These are phyloP conservation scores for Saxophila tyrrhenica DNA, from an alignment of 495 filamentous ascomycete species.

Conservation along the genomic window DNA sequence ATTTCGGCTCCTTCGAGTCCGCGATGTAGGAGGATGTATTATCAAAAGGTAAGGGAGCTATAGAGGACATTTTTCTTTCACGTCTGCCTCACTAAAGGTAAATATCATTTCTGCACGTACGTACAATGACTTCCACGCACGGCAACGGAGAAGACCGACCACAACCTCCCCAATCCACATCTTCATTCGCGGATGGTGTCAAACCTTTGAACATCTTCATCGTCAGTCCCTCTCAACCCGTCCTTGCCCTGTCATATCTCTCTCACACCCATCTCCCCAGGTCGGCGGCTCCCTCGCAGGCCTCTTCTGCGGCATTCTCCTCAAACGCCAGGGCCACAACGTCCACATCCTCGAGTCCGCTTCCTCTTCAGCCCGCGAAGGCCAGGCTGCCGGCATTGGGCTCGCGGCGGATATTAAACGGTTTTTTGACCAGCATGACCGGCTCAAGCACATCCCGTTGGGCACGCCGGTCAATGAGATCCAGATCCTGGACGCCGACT, in stretches of 20 bases:
- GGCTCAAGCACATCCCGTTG: constrained; percentile 4
- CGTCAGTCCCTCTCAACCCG: background rate
- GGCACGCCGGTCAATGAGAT: constrained; percentile 23
- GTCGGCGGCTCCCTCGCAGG: constrained; percentile 31
- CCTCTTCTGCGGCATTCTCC: constrained; percentile 26
- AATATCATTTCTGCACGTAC: too few relatives aligned
- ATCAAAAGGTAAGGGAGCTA: too few relatives aligned
- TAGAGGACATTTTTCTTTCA: too few relatives aligned
- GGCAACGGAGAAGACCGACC: too few relatives aligned
- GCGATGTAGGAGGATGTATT: too few relatives aligned
- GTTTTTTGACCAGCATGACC: constrained; percentile 20
- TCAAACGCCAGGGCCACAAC: constrained; percentile 27
- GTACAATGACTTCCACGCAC: too few relatives aligned
- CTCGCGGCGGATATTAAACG: constrained; percentile 9
- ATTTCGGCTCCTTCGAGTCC: too few relatives aligned
- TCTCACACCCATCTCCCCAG: constrained; percentile 14
- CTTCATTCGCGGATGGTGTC: background rate
- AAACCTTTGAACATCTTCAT: background rate
- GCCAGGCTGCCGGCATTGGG: constrained; percentile 23
- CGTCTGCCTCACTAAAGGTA: too few relatives aligned
- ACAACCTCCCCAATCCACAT: too few relatives aligned
- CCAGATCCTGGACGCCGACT: constrained; percentile 30
- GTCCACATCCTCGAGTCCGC: constrained; percentile 24
- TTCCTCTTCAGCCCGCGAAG: constrained; percentile 10
- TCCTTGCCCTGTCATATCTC: background rate